Base-by-base conservation (phyloP, 108 stramenopile species). In the Fragilaria crotonensis region DNA sequence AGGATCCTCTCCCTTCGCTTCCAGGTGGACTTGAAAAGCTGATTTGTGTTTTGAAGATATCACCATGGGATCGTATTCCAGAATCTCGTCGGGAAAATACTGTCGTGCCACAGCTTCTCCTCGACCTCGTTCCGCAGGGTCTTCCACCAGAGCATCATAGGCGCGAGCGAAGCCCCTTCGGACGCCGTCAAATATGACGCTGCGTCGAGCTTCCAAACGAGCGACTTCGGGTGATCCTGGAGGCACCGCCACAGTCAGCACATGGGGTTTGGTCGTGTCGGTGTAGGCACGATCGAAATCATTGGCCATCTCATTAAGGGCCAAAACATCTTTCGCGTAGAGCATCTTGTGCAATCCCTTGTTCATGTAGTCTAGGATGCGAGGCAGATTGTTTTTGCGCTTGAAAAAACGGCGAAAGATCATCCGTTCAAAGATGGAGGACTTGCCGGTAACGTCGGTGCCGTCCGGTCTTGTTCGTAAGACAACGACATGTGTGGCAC, bases 391-490 rank as follows among this genome's bases (percentile, higher is more conserved):
- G 52, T 88, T 87, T 59, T 94, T 94, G 4, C 81, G 78, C 25
- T 85, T 50, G 62, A 96, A 89, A 62, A 87, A 97, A 48, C 90
- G 72, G 36, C 77, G 70, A 36, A 80, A 73, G 32, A 97, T 95
- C 48, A 93, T 30, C 25, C 72, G 64, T 72, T 95, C 96, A 52
- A 85, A 75, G 22, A 77, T 55, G 50, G 86, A 68, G 33, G 70
- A 75, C 54, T 93, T 93, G 18, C 87, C 87, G n/a, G 89, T 66
- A 19, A 95, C 89, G 76, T 95, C 85, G 3, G 73, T 78, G 5
- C 94, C 94, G 66, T 97, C 93, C 1, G 96, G 92, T 48, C 92
- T 52, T 45, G 94, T 90, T 48, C 94, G 80, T 14, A 95, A 71
- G 21, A 90, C 89, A 21, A 97, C 48, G 17, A 95, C 88, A 73